A percentile compares a stretch with the other conserved stretches of the same genome.
phyloP scores from a whole-genome alignment of 768 basidiomycete genomes.

The Pleurotus ostreatus region DNA sequence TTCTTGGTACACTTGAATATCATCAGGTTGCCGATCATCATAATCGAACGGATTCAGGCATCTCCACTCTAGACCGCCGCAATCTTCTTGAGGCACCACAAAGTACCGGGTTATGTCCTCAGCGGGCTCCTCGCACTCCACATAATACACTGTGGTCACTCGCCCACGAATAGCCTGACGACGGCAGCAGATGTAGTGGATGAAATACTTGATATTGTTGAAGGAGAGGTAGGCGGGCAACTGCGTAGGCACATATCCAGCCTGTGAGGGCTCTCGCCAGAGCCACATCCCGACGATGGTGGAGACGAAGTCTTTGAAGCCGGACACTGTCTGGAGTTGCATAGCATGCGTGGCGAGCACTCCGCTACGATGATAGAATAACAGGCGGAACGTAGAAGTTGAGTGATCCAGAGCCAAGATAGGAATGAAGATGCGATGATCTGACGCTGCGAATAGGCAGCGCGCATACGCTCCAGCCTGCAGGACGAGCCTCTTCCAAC shows the following conservation, averaged over 20 bases:
- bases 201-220: neutral
- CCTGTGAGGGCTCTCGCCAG: neutral
- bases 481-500: neutral
- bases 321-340: neutral
- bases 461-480: constrained; percentile 4
- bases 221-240: neutral
- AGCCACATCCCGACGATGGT: neutral
- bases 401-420: constrained; percentile 3
- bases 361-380: constrained; percentile 8
- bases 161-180: constrained; percentile 6
- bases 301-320: constrained; percentile 6
- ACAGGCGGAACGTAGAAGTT: constrained; percentile 2
- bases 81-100: neutral
- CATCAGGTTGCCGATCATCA: neutral
- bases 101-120: neutral
- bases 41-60: neutral
- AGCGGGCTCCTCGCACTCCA: neutral
- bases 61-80: neutral
- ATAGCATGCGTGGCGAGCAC: constrained; percentile 1
- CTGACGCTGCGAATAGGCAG: constrained; percentile 5
- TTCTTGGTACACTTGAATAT: no score
- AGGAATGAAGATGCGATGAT: constrained; percentile 1
- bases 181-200: neutral
- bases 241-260: neutral
- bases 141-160: constrained; percentile 2